These are phyloP conservation scores for Domatiomyces catenatus DNA, from an alignment of 2,329 filamentous ascomycete genomes.

Conservation along the genomic window DNA sequence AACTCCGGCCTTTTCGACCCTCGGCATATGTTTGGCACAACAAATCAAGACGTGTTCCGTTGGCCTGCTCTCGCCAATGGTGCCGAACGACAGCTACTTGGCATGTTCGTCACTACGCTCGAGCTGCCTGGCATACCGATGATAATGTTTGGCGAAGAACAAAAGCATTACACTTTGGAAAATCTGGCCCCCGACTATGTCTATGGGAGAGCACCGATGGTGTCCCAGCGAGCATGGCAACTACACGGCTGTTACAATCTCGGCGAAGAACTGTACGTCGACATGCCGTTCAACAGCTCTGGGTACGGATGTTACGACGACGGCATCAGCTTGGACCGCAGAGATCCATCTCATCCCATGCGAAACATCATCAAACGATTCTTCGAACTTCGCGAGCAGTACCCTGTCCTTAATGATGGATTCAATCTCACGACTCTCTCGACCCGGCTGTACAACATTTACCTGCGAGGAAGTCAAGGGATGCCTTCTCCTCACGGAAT, in stretches of 20 bases:
- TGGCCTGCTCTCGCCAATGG: slow-evolving; percentile 39
- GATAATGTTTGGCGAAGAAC: slow-evolving; percentile 41
- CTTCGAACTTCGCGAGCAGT: slow-evolving; percentile 35
- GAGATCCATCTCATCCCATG: slow-evolving; percentile 38
- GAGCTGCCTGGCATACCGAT: slow-evolving; percentile 38
- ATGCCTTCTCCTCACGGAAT: slow-evolving; percentile 34
- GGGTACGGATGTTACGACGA: slow-evolving; percentile 36
- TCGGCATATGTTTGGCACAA: slow-evolving; percentile 39
- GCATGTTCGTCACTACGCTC: slow-evolving; percentile 35
- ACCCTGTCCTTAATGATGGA: slow-evolving; percentile 37
- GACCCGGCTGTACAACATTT: slow-evolving; percentile 30
- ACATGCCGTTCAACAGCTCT: slow-evolving; percentile 35
- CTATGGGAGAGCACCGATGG: slow-evolving; percentile 36
- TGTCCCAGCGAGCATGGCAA: slow-evolving; percentile 38
- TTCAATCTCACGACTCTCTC: slow-evolving; percentile 32
- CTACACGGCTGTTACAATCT: slow-evolving; percentile 41
- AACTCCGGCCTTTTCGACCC: slow-evolving; percentile 39
- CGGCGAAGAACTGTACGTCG: slow-evolving; percentile 32
- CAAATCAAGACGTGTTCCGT: slow-evolving; percentile 42
- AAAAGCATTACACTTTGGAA: slow-evolving; percentile 39
- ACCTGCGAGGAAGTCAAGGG: slow-evolving; percentile 29
- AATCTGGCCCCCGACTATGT: slow-evolving; percentile 42
- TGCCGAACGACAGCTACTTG: slow-evolving; percentile 35
- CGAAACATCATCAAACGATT: slow-evolving; percentile 38
- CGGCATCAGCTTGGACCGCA: slow-evolving; percentile 36